Percentiles rank a stretch among this genome's conserved stretches.
Evolutionary conservation across 2,329 filamentous ascomycete species (phyloP).

Genomic region (Hirsutella rhossiliensis): DNA sequence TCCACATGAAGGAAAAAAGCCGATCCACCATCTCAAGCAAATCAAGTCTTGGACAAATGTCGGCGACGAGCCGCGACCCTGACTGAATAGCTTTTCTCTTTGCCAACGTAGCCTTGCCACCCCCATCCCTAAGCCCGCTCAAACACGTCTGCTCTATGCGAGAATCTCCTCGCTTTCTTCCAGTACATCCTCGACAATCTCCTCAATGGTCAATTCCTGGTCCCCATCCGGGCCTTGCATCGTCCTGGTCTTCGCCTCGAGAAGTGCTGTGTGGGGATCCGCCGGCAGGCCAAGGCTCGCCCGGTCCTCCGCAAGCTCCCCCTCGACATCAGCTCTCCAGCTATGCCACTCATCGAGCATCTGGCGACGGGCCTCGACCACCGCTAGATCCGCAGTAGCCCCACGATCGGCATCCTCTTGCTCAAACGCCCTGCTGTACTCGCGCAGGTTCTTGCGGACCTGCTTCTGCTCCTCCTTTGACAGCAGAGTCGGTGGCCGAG

Average conservation of each 20-base stretch:
- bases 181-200: constrained; percentile 72
- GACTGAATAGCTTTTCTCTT: background rate
- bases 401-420: constrained; percentile 90
- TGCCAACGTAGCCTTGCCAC: background rate
- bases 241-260: constrained; percentile 41
- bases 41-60: no score
- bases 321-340: constrained; percentile 66
- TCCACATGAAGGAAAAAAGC: no score
- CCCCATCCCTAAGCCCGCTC: background rate
- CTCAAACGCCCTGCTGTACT: constrained; percentile 91
- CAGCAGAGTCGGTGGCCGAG: constrained; percentile 80
- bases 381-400: constrained; percentile 84
- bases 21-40: no score
- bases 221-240: constrained; percentile 44
- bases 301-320: constrained; percentile 61
- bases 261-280: constrained; percentile 49
- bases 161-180: constrained; percentile 77
- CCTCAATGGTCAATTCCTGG: constrained; percentile 73
- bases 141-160: constrained; percentile 12
- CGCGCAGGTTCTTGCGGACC: constrained; percentile 94
- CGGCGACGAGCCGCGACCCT: no score
- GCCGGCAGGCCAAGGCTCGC: constrained; percentile 52
- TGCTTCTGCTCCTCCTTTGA: constrained; percentile 95
- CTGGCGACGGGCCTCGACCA: constrained; percentile 75
- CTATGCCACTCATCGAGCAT: constrained; percentile 80